Evolutionary conservation across 2,329 filamentous ascomycete genomes (phyloP), one percentile per base, ranked within the genome.

Genomic region (Pseudogymnoascus sp.): DNA sequence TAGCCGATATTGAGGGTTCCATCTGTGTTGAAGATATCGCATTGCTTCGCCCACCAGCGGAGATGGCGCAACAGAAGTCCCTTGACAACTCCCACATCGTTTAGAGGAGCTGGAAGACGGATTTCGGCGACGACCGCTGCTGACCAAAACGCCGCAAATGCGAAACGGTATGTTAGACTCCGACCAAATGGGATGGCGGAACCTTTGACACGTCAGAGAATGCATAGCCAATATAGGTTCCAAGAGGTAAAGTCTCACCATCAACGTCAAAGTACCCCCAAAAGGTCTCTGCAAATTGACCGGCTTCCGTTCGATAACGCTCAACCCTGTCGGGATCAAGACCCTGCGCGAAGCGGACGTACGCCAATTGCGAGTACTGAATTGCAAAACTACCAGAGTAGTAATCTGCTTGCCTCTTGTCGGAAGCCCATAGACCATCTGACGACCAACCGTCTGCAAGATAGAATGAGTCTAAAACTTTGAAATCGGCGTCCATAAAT

Each of bases 311-410:
- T 28, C 71, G 71, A 67, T 78, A 82, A 8, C 64, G 66, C 10
- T 71, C 71, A 3, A 74, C 74, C 19, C 80, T 70, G 31, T 70
- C 65, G 0, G 73, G 70, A 60, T 82, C 79, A 2, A 79, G 44
- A 15, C 80, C 76, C 0, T 67, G 64, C 0, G 78, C 78, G 64
- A 79, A 78, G 7, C 75, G 77, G 0, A 75, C 72, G 64, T 79
- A 83, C 0, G 82, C 69, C 2, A 82, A 69, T 64, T 82, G 80
- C 1, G 75, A 77, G 35, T 82, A 82, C 63, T 82, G 80, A 8
- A 83, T 80, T 0, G 80, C 80, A 63, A 83, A 83, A 53, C 80
- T 82, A 0, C 80, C 80, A 0, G 80, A 82, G 63, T 83, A 83
- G 67, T 82, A 82, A 61, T 82, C 80, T 0, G 76, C 79, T 53